Conservation (phyloP, 306 rosid species). For the Vigna angularis region DNA sequence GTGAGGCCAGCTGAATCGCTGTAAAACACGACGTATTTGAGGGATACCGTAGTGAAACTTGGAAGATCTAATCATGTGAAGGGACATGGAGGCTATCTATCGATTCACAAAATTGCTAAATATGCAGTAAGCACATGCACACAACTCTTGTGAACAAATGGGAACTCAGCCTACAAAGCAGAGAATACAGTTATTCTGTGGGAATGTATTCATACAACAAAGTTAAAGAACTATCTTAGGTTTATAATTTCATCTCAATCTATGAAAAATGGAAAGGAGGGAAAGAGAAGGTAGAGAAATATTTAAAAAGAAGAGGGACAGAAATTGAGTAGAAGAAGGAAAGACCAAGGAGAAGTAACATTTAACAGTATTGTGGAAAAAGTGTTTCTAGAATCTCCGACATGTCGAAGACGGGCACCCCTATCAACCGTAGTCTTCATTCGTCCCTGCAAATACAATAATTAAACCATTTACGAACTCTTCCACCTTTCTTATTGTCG, state of each 20-base stretch:
- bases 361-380: background rate
- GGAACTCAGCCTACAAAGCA: no score
- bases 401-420: background rate
- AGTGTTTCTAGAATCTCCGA: background rate
- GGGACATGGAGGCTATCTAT: background rate
- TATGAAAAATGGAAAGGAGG: background rate
- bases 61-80: slow-evolving; percentile 1
- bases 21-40: slow-evolving; percentile 2
- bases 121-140: slow-evolving; percentile 1
- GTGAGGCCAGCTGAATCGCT: background rate
- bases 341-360: background rate
- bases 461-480: background rate
- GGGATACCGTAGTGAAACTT: background rate
- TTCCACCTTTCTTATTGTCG: background rate
- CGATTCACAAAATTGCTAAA: background rate
- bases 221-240: no score
- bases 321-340: background rate
- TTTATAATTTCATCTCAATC: slow-evolving; percentile 3
- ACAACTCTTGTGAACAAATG: background rate
- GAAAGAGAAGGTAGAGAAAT: background rate
- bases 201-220: background rate
- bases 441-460: background rate
- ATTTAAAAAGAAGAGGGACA: background rate
- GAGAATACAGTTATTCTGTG: background rate
- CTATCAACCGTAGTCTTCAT: background rate